Conservation (phyloP, 2,329 filamentous ascomycete genomes). For the Pseudopyricularia javanii region DNA sequence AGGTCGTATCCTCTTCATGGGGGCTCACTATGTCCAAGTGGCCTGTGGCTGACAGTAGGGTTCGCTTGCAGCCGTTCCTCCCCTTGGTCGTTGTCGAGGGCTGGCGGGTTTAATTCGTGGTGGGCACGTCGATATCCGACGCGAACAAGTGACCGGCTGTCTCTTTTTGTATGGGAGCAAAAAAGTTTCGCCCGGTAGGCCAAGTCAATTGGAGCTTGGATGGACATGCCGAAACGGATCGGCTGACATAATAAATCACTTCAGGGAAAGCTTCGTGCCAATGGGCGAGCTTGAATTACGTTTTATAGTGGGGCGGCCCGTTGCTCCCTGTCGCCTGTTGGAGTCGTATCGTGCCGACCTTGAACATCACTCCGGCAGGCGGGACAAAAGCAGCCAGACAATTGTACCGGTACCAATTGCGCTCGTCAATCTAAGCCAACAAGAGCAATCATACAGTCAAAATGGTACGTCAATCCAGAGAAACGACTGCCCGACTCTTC, state of each 20-base stretch:
- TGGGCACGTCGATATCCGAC: neutral
- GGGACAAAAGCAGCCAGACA: neutral
- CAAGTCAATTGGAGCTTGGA: constrained; percentile 1
- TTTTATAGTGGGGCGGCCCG: neutral
- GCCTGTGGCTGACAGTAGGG: neutral
- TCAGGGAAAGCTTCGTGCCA: neutral
- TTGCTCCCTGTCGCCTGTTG: no score
- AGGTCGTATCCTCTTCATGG: constrained; percentile 51
- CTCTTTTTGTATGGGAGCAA: neutral
- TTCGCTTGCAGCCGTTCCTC: neutral
- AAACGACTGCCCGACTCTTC: neutral
- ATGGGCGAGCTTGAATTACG: neutral
- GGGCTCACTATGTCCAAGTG: constrained; percentile 3
- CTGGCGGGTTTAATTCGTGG: constrained; percentile 1
- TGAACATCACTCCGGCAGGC: neutral
- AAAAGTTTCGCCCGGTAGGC: constrained; percentile 6
- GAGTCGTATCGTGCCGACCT: neutral
- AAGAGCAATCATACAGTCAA: constrained; percentile 21
- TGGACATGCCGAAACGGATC: neutral
- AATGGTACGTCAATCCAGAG: constrained; percentile 34
- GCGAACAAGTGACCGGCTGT: neutral
- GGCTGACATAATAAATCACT: constrained; percentile 1
- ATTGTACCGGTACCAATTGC: neutral
- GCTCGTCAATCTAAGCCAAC: neutral
- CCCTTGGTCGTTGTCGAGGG: neutral